Base-by-base conservation (phyloP, 352 stramenopile species). In the Phytophthora meadii region DNA sequence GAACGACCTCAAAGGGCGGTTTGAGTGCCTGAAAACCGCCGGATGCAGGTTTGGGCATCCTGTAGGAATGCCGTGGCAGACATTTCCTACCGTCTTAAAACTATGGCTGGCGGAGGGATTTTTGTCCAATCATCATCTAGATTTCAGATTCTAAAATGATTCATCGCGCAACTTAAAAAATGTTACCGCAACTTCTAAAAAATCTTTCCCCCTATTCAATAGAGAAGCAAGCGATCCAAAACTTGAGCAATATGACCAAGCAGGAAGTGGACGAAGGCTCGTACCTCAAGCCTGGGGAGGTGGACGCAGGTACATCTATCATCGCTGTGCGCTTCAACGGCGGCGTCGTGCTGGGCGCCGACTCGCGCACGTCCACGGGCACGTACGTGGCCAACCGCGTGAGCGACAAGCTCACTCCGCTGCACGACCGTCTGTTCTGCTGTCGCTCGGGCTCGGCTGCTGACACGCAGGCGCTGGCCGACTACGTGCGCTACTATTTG, bases 321-420 rank as follows among this genome's bases (percentile, higher is more conserved):
- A 98, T 99, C 79, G 97, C 97, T 14, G 89, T 99, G 49, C 85
- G 88, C 49, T 99, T 98, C 80, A 82, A 97, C 7, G 96, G 95
- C 37, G 98, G 98, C 51, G 97, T 99, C 17, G 91, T 99, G 52
- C 85, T 99, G 22, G 97, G 96, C 55, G 97, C 97, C 32, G 97
- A 98, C 81, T 97, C 81, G 17, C 87, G 94, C 58, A 98, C 93
- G 53, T 98, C 93, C 52, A 98, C 89, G 48, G 94, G 96, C 65
- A 93, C 89, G 37, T 99, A 99, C 82, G 93, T 99, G 32, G 97
- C 97, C 56, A 99, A 99, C 77, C 90, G 98, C 61, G 96, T 98
- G 40, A 97, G 82, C 34, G 97, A 99, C 85, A 99, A 99, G 79
- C 92, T 99, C 59, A 98, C 97, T 39, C 82, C 90, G 46, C 79